Base-by-base conservation (phyloP, 225 moss, liverwort and hornwort species). In the Rhytidiadelphus loreus region DNA sequence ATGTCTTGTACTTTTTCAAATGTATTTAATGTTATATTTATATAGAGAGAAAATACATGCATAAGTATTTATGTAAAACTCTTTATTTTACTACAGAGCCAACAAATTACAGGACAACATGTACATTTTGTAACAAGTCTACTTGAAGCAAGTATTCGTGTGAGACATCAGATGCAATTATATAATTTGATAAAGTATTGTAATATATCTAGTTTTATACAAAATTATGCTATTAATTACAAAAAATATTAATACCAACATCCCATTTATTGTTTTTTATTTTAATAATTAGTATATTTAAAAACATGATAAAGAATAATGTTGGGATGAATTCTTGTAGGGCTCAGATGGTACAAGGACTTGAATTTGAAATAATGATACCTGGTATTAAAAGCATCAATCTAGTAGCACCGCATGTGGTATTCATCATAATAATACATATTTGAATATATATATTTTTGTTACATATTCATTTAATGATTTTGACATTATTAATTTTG, bases 291-390 rank as follows among this genome's bases (percentile, higher is more conserved):
- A 21, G 7, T 7, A 1, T n/a, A 26, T 21, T 43, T 26, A 4
- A n/a, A 85, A 89, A 58, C 69, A 79, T 89, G 26, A 93, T 29
- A 89, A 5, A 21, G 41, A 87, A 91, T 92, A 56, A 88, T 89
- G 55, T 81, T 85, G 53, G 83, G 1, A 86, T 91, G 83, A 75
- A 32, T 33, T 92, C 29, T 91, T 94, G 89, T 92, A 94, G 92
- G 94, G 24, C 73, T 86, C 91, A 94, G 94, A 94, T 93, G 86
- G 90, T 93, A 52, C 89, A 94, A 88, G 85, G 91, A 79, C 90
- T 91, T 86, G 91, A 94, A 82, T 94, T 94, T 90, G 91, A 92
- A 74, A 81, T 94, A 32, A 55, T 70, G 23, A 56, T 93, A 75
- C 88, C 90, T 24, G 88, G 86, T 35, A 75, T 91, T 4, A 90